phyloP scores from a whole-genome alignment of 306 rosid genomes.

The Quercus bicolor region DNA sequence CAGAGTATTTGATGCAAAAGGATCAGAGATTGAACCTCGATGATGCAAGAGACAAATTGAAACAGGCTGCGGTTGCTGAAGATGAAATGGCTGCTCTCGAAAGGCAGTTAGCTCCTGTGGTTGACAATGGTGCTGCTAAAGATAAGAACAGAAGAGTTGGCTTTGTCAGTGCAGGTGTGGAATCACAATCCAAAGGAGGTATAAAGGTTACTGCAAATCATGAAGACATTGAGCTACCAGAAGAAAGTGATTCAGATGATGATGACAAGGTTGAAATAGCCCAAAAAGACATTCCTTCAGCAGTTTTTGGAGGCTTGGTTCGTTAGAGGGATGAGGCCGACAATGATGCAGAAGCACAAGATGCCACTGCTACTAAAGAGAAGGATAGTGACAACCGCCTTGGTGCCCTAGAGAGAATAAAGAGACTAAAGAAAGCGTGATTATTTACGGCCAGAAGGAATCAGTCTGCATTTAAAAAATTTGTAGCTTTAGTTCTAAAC shows the following conservation, averaged over 20 bases:
- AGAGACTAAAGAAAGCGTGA: slow-evolving; percentile 51
- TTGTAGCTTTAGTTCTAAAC: neutral
- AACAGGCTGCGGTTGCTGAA: too few relatives aligned
- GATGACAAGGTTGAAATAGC: slow-evolving; percentile 68
- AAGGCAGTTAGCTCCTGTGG: too few relatives aligned
- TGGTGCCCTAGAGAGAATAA: slow-evolving; percentile 90
- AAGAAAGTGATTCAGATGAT: slow-evolving; percentile 75
- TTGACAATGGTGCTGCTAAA: too few relatives aligned
- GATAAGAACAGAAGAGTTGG: too few relatives aligned
- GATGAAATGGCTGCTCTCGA: too few relatives aligned
- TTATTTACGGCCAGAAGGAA: neutral
- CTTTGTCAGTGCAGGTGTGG: too few relatives aligned
- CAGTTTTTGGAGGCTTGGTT: slow-evolving; percentile 81
- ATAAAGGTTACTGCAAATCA: slow-evolving; percentile 36
- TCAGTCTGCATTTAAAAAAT: neutral
- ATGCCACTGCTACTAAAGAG: slow-evolving; percentile 9
- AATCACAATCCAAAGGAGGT: slow-evolving; percentile 55
- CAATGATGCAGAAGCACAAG: slow-evolving; percentile 32
- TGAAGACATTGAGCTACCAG: slow-evolving; percentile 83
- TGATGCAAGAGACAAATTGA: too few relatives aligned
- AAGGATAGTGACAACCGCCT: slow-evolving; percentile 54
- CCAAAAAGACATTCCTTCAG: slow-evolving; percentile 80
- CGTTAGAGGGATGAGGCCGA: slow-evolving; percentile 59
- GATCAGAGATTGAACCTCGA: too few relatives aligned
- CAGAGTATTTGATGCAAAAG: too few relatives aligned